A percentile compares a stretch with the other conserved stretches of the same genome.
These are phyloP conservation scores for Vanrija sp. DNA, from an alignment of 1,284 basidiomycete species.

Conservation along the genomic window DNA sequence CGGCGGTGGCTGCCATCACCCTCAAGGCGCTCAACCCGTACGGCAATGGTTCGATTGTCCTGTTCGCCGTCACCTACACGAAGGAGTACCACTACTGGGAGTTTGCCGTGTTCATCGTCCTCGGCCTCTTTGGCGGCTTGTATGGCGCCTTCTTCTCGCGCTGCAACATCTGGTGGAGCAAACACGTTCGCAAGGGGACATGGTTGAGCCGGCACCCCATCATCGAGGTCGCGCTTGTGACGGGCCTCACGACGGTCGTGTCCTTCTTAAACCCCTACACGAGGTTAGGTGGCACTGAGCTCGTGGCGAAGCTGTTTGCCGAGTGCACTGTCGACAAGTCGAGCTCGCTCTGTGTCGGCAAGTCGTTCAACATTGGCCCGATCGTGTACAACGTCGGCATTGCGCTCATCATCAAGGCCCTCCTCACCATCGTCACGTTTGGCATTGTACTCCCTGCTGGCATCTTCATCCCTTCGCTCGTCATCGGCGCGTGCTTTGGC, in stretches of 20 bases:
- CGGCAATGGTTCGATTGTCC: constrained; percentile 55
- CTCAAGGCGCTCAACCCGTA: constrained; percentile 89
- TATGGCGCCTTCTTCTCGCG: constrained; percentile 88
- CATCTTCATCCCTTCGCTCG: constrained; percentile 94
- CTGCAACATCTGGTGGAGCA: constrained; percentile 83
- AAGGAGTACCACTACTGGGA: constrained; percentile 49
- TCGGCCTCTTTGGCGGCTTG: constrained; percentile 84
- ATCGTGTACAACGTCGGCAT: constrained; percentile 65
- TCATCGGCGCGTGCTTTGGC: constrained; percentile 94
- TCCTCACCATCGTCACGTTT: constrained; percentile 84
- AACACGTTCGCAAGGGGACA: constrained; percentile 71
- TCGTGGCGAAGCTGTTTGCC: constrained; percentile 78
- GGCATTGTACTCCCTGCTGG: constrained; percentile 92
- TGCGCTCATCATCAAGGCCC: constrained; percentile 76
- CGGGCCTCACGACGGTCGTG: constrained; percentile 66
- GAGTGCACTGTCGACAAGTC: constrained; percentile 68
- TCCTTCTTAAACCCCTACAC: constrained; percentile 88
- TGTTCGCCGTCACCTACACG: constrained; percentile 48
- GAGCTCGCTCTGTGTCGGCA: constrained; percentile 66
- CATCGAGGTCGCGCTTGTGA: constrained; percentile 78
- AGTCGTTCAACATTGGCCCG: constrained; percentile 62
- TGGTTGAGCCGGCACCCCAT: constrained; percentile 78
- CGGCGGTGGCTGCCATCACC: constrained; percentile 86
- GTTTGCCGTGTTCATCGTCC: constrained; percentile 67
- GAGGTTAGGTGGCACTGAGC: constrained; percentile 90